phyloP scores from a whole-genome alignment of 2,329 filamentous ascomycete species.

The Blumeriella jaapii region DNA sequence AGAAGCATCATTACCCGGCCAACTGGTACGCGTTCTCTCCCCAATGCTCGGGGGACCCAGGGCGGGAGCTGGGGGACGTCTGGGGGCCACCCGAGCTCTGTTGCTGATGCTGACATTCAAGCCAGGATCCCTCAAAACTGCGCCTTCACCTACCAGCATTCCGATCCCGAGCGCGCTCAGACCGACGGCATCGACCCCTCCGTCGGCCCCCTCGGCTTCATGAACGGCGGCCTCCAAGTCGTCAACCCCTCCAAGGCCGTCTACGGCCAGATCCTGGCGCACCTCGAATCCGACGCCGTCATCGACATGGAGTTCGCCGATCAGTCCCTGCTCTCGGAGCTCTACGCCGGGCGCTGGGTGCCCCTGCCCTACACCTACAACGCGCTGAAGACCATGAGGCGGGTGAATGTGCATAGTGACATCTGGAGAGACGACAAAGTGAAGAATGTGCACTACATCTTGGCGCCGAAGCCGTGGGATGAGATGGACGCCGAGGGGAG shows the following conservation, averaged over 20 bases:
- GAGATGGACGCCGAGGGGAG: conserved; percentile 35
- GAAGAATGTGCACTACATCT: conserved; percentile 51
- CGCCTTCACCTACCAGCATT: conserved; percentile 45
- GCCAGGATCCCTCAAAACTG: conserved; percentile 40
- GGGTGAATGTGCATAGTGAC: conserved; percentile 38
- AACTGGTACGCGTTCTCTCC: conserved; percentile 45
- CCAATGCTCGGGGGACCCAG: not conserved
- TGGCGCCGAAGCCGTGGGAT: conserved; percentile 51
- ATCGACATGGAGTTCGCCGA: conserved; percentile 45
- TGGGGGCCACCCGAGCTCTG: too few relatives aligned
- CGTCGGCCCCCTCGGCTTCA: conserved; percentile 37
- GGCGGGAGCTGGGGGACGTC: too few relatives aligned
- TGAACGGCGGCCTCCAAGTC: conserved; percentile 47
- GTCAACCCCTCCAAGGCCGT: conserved; percentile 38
- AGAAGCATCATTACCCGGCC: conserved; percentile 65
- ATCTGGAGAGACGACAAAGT: conserved; percentile 48
- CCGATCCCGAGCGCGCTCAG: conserved; percentile 36
- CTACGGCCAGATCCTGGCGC: conserved; percentile 39
- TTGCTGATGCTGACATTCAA: not conserved
- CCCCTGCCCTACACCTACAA: conserved; percentile 50
- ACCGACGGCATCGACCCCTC: conserved; percentile 33
- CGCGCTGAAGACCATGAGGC: conserved; percentile 48
- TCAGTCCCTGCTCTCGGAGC: conserved; percentile 44
- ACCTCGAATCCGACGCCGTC: conserved; percentile 36
- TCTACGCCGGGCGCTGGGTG: conserved; percentile 45